Conservation (phyloP, 768 basidiomycete genomes). For the Lactarius vividus region DNA sequence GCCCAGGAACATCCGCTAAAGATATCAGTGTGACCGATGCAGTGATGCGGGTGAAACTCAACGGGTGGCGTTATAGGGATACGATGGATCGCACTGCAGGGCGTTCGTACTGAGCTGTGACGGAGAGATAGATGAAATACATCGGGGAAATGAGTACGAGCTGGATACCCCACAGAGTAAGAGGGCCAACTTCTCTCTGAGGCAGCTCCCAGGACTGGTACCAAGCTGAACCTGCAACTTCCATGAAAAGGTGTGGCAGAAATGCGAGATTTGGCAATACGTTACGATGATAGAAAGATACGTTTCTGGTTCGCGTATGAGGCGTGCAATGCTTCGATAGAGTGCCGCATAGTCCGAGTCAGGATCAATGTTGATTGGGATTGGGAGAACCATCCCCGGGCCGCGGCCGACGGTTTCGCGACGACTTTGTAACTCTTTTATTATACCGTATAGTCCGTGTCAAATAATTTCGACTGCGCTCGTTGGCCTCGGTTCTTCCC, state of each 20-base stretch:
- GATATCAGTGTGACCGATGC: neutral
- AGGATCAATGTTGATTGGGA: neutral
- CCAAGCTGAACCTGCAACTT: no score
- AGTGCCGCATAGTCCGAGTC: neutral
- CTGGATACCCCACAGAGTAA: neutral
- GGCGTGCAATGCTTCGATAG: neutral
- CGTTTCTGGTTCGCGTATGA: neutral
- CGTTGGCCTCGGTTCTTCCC: neutral
- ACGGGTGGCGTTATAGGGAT: neutral
- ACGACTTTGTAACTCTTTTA: no score
- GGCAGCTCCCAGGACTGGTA: neutral
- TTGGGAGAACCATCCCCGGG: no score
- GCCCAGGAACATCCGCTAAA: neutral
- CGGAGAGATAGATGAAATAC: neutral
- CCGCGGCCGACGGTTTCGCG: no score
- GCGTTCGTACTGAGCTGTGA: neutral
- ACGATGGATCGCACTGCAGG: neutral
- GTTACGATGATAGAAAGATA: neutral
- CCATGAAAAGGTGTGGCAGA: neutral
- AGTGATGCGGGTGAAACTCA: neutral
- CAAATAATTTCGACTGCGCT: neutral
- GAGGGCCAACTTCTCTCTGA: constrained; percentile 1
- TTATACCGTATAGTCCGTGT: no score
- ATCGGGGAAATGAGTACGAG: neutral
- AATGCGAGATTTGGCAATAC: neutral